Evolutionary conservation across 164 flowering plant species (phyloP), one percentile per base, ranked within the genome.

Genomic region (Warburgia ugandensis): DNA sequence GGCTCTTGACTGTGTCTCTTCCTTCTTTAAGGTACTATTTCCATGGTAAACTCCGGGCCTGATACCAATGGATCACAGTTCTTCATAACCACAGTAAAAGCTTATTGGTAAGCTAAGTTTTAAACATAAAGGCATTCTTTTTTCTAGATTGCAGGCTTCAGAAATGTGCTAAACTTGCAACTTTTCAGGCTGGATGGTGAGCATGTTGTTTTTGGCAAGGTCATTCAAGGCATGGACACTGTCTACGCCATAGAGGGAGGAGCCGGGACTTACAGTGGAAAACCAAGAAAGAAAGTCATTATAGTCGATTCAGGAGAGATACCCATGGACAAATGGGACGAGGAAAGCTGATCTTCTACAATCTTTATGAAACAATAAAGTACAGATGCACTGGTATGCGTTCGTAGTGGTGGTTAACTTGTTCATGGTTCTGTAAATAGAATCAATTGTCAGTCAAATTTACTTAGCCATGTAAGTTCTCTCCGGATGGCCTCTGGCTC

Each of bases 11-110:
- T n/a, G n/a, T n/a, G n/a, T n/a, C n/a, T 48, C 17, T 33, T 37
- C 12, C 16, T 55, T 22, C 45, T 61, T 82, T 65, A 56, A 89
- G 99, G 99, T 60, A 72, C 74, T 59, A 86, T 94, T 30, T 77
- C 99, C 54, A 94, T 94, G 99, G 99, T 68, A 61, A 94, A 94
- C 69, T 65, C 90, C 30, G 99, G 99, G 60, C 95, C 95, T 26
- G 78, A 94, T 68, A 84, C 99, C 29, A 94, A 94, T 70, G 96
- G 94, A 45, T 94, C 95, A 19, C 99, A 94, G 67, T 94, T 94
- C 65, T 94, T 89, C 55, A 86, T 89, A 59, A 89, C 97, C 38
- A 84, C 97, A 2, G 84, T 89, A 39, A 89, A 89, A 75, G 80
- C 99, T 38, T 66, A 77, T 76, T 94, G 99, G 99, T 91, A 79